These are phyloP conservation scores for Ottelia alismoides DNA, from an alignment of 106 monocot species.

Conservation along the genomic window DNA sequence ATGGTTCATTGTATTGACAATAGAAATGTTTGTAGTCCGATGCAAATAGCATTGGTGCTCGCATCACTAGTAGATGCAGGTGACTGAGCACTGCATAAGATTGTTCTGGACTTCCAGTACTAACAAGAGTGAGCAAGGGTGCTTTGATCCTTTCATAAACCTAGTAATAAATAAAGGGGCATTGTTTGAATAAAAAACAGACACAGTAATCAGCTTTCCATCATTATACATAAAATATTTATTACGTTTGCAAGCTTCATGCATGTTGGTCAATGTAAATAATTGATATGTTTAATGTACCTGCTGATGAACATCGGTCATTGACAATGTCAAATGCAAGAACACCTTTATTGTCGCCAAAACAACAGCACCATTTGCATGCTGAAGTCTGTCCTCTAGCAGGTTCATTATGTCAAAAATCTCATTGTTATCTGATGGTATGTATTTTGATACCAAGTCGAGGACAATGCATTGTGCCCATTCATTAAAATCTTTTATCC, in stretches of 20 bases:
- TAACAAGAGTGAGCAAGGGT: constrained; percentile 90
- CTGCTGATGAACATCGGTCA: constrained; percentile 99
- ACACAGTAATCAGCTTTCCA: no score
- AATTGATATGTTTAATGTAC: constrained; percentile 12
- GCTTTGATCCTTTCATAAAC: constrained; percentile 99
- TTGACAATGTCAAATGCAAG: constrained; percentile 94
- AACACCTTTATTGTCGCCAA: constrained; percentile 94
- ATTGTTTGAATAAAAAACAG: no score
- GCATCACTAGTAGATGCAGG: constrained; percentile 91
- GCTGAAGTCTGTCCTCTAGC: constrained; percentile 98
- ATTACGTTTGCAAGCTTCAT: no score
- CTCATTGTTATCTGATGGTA: constrained; percentile 76
- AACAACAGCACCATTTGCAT: constrained; percentile 97
- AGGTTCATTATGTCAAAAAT: constrained; percentile 99
- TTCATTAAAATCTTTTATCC: constrained; percentile 95
- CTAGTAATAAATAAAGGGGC: constrained; percentile 28
- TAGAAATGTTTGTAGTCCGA: constrained; percentile 98
- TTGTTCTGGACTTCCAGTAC: constrained; percentile 90
- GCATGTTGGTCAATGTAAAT: not conserved
- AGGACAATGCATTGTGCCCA: constrained; percentile 99
- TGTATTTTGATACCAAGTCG: constrained; percentile 83
- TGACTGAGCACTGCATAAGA: constrained; percentile 96
- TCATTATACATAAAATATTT: no score
- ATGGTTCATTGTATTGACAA: constrained; percentile 91
- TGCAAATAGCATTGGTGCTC: constrained; percentile 94